Evolutionary conservation across 176 grass and related monocot genomes (phyloP).

Genomic region (barley (Hordeum vulgare)): DNA sequence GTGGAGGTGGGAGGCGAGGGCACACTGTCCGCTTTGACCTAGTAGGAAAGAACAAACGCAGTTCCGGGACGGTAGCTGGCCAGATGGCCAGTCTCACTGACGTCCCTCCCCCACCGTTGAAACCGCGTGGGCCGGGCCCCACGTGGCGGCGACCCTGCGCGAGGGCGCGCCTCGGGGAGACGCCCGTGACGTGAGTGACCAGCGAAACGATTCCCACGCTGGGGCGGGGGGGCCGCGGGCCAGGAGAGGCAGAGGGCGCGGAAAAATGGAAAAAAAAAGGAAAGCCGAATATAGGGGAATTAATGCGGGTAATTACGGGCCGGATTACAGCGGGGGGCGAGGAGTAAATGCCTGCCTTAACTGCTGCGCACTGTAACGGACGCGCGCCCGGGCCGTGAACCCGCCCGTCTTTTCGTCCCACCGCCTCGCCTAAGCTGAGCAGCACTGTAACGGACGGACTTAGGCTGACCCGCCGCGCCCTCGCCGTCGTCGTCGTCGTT

Average conservation of each 20-base stretch:
- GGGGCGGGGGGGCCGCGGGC: background rate
- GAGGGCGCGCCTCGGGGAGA: background rate
- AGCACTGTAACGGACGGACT: background rate
- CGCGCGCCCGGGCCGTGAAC: background rate
- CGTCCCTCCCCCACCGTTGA: slow-evolving; percentile 6
- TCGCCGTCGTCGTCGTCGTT: background rate
- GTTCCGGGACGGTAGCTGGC: background rate
- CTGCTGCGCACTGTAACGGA: slow-evolving; percentile 26
- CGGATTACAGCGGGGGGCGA: slow-evolving; percentile 12
- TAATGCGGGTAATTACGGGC: slow-evolving; percentile 38
- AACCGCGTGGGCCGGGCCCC: background rate
- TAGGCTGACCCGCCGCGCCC: background rate
- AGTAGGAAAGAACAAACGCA: background rate
- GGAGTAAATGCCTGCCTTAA: slow-evolving; percentile 33
- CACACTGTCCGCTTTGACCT: slow-evolving; percentile 16
- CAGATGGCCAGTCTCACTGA: background rate
- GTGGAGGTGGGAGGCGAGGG: background rate
- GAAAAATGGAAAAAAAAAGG: background rate
- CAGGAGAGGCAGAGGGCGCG: background rate
- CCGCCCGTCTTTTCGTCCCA: background rate
- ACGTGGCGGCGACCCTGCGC: background rate
- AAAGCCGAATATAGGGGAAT: background rate
- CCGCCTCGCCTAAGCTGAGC: background rate
- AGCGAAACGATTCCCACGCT: background rate
- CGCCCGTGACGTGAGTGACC: background rate